phyloP scores from a whole-genome alignment of 1,139 yeast genomes.

The Petasospora rhodanensis region DNA sequence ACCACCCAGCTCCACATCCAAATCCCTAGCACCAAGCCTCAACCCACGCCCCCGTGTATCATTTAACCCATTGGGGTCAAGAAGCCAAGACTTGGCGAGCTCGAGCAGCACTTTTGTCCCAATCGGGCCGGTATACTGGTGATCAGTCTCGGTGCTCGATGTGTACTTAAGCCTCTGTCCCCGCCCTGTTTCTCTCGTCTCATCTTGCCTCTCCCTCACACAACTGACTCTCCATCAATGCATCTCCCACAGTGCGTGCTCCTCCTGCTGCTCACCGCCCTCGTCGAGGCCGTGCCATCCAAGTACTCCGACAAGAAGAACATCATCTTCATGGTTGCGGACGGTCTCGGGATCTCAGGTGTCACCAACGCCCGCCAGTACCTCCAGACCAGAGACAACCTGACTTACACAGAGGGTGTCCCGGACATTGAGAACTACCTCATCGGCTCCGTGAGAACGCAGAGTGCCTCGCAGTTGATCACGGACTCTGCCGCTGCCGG shows the following conservation, averaged over 20 bases:
- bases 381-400: slow-evolving; percentile 15
- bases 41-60: too few species aligned
- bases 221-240: too few species aligned
- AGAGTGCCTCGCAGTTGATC: slow-evolving; percentile 20
- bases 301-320: slow-evolving; percentile 24
- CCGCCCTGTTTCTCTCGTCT: too few species aligned
- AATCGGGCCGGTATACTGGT: too few species aligned
- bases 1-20: too few species aligned
- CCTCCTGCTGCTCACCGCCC: slow-evolving; percentile 18
- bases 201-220: too few species aligned
- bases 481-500: slow-evolving; percentile 27
- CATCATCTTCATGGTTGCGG: slow-evolving; percentile 24
- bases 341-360: slow-evolving; percentile 23
- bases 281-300: slow-evolving; percentile 20
- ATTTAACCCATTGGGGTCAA: too few species aligned
- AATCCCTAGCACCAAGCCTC: too few species aligned
- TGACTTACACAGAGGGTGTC: slow-evolving; percentile 17
- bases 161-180: too few species aligned
- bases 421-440: slow-evolving; percentile 22
- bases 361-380: slow-evolving; percentile 24
- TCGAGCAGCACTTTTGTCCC: too few species aligned
- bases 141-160: too few species aligned
- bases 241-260: slow-evolving; percentile 21
- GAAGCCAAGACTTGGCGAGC: too few species aligned
- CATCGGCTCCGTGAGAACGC: slow-evolving; percentile 24